Base-by-base conservation (phyloP, 164 flowering plant genomes). In the Kingdonia uniflora region DNA sequence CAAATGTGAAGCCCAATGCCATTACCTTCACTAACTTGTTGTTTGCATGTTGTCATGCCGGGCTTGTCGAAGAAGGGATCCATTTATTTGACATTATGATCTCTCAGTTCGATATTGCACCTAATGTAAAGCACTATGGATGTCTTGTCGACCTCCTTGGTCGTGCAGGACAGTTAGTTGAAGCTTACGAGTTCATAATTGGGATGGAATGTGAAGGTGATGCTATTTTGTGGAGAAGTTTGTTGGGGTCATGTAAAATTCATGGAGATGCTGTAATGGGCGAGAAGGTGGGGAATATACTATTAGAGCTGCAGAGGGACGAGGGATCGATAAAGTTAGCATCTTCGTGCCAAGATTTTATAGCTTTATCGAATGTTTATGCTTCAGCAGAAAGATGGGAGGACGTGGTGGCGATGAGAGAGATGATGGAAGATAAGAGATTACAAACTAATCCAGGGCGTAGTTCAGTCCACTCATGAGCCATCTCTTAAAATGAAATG, bases 131-230 rank as follows among this genome's bases (percentile, higher is more conserved):
- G 46, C 85, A 85, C 41, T 85, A 76, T 51, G 82, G 89, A 13
- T 80, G 85, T 64, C 62, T 85, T 14, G 81, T 80, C 13, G 80
- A 82, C 38, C 80, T 85, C 22, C 80, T 82, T 20, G 85, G 89
- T 13, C 71, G 76, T 19, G 79, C 71, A 0, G 87, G 83, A 19
- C 68, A 38, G 5, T 40, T 82, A 49, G 47, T 73, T 40, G 80
- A 76, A 61, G 79, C 82, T 4, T 67, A 73, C 48, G 61, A 71
- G 22, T 74, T 76, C 24, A 65, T 82, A 51, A 29, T 38, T 42
- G 43, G 45, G 14, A 74, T 75, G 75, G 68, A 74, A 7, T 14
- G 58, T 14, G 21, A 68, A 25, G 70, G 75, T 5, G 78, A 81
- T 51, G 56, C 55, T 0, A 24, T 76, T 0, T 38, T 76, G 41